These are phyloP conservation scores for Neolentinus lepideus DNA, from an alignment of 1,284 basidiomycete species.

Conservation along the genomic window DNA sequence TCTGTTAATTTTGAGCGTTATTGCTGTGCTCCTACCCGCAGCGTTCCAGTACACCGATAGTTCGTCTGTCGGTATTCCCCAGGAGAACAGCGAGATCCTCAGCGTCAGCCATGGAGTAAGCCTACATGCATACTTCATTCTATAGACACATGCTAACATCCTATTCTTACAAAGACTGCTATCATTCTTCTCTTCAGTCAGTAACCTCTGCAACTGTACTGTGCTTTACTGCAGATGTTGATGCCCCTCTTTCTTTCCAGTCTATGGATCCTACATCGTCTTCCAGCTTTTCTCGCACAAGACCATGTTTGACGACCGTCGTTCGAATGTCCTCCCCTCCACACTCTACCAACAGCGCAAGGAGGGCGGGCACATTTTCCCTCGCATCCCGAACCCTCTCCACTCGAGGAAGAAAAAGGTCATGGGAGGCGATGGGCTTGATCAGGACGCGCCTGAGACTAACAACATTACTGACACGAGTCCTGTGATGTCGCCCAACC, in stretches of 20 bases:
- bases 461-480: not conserved
- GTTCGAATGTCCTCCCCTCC: not conserved
- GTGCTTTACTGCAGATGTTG: slow-evolving; percentile 1
- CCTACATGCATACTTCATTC: not conserved
- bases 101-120: slow-evolving; percentile 4
- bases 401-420: not conserved
- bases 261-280: slow-evolving; percentile 3
- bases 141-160: too few species aligned
- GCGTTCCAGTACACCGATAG: slow-evolving; percentile 1
- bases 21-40: slow-evolving; percentile 1
- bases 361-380: not conserved
- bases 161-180: slow-evolving; percentile 56
- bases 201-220: slow-evolving; percentile 19
- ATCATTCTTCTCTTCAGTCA: slow-evolving; percentile 75
- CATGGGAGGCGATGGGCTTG: not conserved
- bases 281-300: slow-evolving; percentile 12
- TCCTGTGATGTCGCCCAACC: not conserved
- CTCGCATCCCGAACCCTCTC: not conserved
- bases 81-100: not conserved
- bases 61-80: not conserved
- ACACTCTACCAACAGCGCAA: not conserved
- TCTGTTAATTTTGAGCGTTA: slow-evolving; percentile 2
- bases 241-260: not conserved
- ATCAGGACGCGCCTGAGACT: not conserved
- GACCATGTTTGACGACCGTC: slow-evolving; percentile 7